Evolutionary conservation across 2,329 filamentous ascomycete genomes (phyloP).

Genomic region (Fusarium burgessii): DNA sequence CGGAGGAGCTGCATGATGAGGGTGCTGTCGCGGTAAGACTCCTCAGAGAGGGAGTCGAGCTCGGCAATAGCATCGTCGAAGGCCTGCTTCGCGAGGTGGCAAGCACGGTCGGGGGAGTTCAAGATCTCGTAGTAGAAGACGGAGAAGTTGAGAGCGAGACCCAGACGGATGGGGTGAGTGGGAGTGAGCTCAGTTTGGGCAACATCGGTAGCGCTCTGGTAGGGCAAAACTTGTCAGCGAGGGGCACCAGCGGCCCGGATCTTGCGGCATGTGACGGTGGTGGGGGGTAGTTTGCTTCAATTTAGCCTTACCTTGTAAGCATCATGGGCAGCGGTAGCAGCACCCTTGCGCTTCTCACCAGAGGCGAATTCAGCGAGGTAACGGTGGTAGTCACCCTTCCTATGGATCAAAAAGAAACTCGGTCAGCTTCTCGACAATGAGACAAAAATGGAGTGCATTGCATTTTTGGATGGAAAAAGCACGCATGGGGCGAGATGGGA

Average conservation of each 20-base stretch:
- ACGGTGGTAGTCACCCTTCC: conserved; percentile 97
- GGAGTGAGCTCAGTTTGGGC: conserved; percentile 97
- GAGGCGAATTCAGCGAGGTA: conserved; percentile 94
- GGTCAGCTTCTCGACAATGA: conserved; percentile 22
- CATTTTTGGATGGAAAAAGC: conserved; percentile 4
- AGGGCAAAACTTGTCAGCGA: conserved; percentile 85
- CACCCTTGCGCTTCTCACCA: conserved; percentile 90
- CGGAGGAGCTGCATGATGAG: conserved; percentile 99
- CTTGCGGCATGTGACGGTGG: conserved; percentile 44
- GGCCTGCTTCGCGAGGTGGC: conserved; percentile 98
- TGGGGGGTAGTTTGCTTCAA: conserved; percentile 20
- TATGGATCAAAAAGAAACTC: conserved; percentile 53
- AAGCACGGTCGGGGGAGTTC: conserved; percentile 97
- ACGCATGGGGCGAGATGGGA: conserved; percentile 17
- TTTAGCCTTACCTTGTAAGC: conserved; percentile 87
- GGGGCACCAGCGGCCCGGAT: conserved; percentile 51
- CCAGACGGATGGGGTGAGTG: conserved; percentile 97
- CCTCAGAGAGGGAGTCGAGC: conserved; percentile 95
- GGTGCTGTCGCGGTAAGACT: conserved; percentile 99
- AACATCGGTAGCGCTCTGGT: conserved; percentile 99
- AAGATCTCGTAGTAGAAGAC: conserved; percentile 99
- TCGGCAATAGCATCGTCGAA: conserved; percentile 99
- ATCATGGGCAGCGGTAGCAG: conserved; percentile 88
- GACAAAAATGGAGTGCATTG: conserved; percentile 11
- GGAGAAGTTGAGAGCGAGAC: conserved; percentile 98